phyloP scores from a whole-genome alignment of 306 rosid genomes.

The Cyclanthera cordifolia region DNA sequence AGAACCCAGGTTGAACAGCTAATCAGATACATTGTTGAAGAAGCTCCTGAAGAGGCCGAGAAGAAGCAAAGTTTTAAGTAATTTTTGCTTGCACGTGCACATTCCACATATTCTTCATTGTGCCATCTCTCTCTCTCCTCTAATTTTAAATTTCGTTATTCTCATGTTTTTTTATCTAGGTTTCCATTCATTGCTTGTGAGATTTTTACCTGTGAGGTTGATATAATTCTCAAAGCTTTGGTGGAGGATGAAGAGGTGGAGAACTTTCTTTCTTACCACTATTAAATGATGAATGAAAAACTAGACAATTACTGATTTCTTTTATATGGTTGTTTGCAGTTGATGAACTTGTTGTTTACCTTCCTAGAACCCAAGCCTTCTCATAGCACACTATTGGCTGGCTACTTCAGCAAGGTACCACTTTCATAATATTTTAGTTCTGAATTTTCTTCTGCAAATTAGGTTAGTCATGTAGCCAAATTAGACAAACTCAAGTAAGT shows the following conservation, averaged over 20 bases:
- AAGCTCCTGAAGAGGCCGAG: conserved; percentile 84
- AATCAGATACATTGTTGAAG: conserved; percentile 70
- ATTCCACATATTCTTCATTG: conserved; percentile 11
- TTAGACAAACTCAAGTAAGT: not conserved
- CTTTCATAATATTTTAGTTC: not conserved
- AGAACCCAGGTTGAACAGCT: conserved; percentile 76
- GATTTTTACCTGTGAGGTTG: conserved; percentile 96
- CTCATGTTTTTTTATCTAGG: conserved; percentile 35
- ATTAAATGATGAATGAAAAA: conserved; percentile 5
- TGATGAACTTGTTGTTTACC: conserved; percentile 81
- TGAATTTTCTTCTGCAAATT: not conserved
- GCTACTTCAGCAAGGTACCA: conserved; percentile 91
- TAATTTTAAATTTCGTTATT: conserved; percentile 22
- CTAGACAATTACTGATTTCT: conserved; percentile 22
- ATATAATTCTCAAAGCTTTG: conserved; percentile 75
- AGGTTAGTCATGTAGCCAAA: not conserved
- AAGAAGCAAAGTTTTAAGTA: conserved; percentile 85
- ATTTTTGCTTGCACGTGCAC: conserved; percentile 20
- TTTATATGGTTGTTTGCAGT: conserved; percentile 42
- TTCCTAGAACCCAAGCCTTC: conserved; percentile 71
- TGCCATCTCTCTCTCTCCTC: conserved; percentile 8
- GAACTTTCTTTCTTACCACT: conserved; percentile 9
- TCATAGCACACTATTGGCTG: conserved; percentile 80
- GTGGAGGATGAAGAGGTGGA: conserved; percentile 93
- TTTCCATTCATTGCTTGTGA: conserved; percentile 95